Evolutionary conservation across 306 rosid species (phyloP), one percentile per base, ranked within the genome.

Genomic region (Heteromeles arbutifolia): DNA sequence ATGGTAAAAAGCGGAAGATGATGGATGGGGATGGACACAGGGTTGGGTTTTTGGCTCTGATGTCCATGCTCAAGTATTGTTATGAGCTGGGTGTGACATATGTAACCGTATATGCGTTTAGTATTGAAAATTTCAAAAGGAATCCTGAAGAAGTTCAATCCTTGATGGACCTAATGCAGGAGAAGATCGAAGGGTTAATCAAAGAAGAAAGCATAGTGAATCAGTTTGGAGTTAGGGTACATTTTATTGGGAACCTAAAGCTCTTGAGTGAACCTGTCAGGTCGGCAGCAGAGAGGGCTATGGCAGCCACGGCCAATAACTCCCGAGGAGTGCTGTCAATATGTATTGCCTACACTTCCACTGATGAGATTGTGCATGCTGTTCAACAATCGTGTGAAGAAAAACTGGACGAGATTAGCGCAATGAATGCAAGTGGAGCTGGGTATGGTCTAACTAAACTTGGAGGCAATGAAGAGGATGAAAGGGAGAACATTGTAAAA

Each of bases 281-380:
- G 70, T 48, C 76, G 63, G 89, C 82, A 4, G 79, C 84, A 3
- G 83, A 86, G 69, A 83, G 74, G 74, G 83, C 83, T 6, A 75
- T 80, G 85, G 69, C 21, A 65, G 85, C 89, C 25, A 80, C 87
- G 59, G 75, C 77, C 21, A 78, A 83, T n/a, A 83, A 86, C 72
- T 72, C 75, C 19, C 75, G 64, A 43, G 75, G 63, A 9, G 65
- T 80, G 17, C 77, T 86, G 74, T 65, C 85, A 19, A 81, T 86
- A 26, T 87, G 88, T 72, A 15, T 87, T 71, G 90, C 88, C 3
- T 84, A 82, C 58, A 84, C 78, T 54, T 84, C 84, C 32, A 84
- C 82, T 43, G 71, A 77, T 77, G 90, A 87, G 84, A 86, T 87
- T 77, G 65, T 84, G 63, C 81, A 82, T 77, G 81, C 90, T 32